Evolutionary conservation across 1,284 basidiomycete genomes (phyloP), one percentile per base, ranked within the genome.

Genomic region (Leccinum subrobustum): DNA sequence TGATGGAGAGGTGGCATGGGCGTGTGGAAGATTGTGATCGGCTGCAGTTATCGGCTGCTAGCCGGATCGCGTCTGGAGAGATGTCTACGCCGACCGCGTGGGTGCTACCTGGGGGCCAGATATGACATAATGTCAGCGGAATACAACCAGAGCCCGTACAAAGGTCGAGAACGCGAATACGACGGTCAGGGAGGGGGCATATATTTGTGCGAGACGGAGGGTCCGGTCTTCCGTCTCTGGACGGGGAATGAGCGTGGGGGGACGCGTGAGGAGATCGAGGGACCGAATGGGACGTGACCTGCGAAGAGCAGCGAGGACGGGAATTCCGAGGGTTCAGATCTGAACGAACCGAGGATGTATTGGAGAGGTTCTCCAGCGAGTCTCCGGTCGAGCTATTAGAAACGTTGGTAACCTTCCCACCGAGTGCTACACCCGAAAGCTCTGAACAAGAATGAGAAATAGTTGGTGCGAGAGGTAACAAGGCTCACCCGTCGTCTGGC

Each of bases 61-160:
- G 81, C 50, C 76, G 71, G 39, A 96, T 76, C 1, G 94, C 94
- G 23, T 82, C 75, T 6, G 78, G 71, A 52, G 86, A 87, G 58
- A 91, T 82, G 74, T 96, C 94, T 35, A 95, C 77, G 5, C 86
- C 93, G 61, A 83, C 76, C 3, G 89, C 84, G 9, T 74, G 76
- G 33, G 85, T 66, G 58, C 74, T 77, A 52, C 81, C 81, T 33
- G 77, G 72, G 9, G 83, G 82, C 72, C 85, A 83, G 50, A 85
- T 72, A 66, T 86, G 82, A 66, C 85, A 87, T 18, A 96, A 79
- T 18, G 95, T 79, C 39, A 96, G 82, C 0, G 93, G 89, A 57
- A 97, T 95, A 72, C 93, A 95, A 7, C 91, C 95, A 1, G 92
- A 85, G 31, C 95, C 95, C 2, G 94, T 95, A 70, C 95, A 95